Conservation (phyloP, 495 filamentous ascomycete genomes). For the Aspergillus biplanus region DNA sequence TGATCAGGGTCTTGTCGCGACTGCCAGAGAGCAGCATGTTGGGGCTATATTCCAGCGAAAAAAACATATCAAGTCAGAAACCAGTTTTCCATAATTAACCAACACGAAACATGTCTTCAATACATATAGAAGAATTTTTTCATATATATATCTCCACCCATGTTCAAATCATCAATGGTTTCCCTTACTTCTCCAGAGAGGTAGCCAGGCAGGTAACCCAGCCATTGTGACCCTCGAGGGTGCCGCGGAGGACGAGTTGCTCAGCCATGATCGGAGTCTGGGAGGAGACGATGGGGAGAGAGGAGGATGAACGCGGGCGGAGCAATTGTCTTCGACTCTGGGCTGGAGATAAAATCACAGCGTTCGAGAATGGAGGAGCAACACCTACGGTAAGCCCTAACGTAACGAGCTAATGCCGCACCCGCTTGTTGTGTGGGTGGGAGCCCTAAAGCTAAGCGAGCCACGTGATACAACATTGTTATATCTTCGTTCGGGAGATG, state of each 20-base stretch:
- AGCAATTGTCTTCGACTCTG: slow-evolving; percentile 54
- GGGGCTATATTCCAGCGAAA: slow-evolving; percentile 65
- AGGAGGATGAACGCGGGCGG: slow-evolving; percentile 44
- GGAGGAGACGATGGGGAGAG: slow-evolving; percentile 47
- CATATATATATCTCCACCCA: slow-evolving; percentile 18
- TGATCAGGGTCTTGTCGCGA: slow-evolving; percentile 98
- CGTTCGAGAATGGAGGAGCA: slow-evolving; percentile 38
- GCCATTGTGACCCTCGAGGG: slow-evolving; percentile 92
- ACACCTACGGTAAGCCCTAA: slow-evolving; percentile 44
- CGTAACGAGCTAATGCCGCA: slow-evolving; percentile 35
- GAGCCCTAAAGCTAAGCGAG: slow-evolving; percentile 48
- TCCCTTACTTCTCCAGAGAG: slow-evolving; percentile 93
- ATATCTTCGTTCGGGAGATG: not conserved
- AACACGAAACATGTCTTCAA: slow-evolving; percentile 17
- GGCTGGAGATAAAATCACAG: slow-evolving; percentile 50
- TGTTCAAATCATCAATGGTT: slow-evolving; percentile 22
- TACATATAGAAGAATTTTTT: slow-evolving; percentile 19
- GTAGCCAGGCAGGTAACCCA: slow-evolving; percentile 84
- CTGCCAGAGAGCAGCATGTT: slow-evolving; percentile 99
- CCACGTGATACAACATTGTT: slow-evolving; percentile 25
- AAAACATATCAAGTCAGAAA: slow-evolving; percentile 39
- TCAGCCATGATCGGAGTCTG: slow-evolving; percentile 74
- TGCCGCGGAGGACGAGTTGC: slow-evolving; percentile 95
- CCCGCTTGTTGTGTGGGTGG: slow-evolving; percentile 38
- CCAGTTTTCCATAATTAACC: slow-evolving; percentile 33